These are phyloP conservation scores for Dispira parvispora DNA, from an alignment of 192 early-diverging fungal genomes.

Conservation along the genomic window DNA sequence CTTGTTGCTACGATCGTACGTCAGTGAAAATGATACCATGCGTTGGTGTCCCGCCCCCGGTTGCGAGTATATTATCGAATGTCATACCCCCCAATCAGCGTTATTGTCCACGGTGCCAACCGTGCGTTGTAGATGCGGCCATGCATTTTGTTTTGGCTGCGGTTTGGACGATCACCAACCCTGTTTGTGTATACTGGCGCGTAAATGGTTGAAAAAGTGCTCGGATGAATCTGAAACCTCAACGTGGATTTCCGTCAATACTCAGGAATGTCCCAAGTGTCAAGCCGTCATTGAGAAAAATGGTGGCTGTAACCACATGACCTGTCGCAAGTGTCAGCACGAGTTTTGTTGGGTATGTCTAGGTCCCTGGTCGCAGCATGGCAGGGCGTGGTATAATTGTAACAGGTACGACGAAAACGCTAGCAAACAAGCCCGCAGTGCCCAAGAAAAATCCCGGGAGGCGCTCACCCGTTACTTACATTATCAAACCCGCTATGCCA, in stretches of 20 bases:
- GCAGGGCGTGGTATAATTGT: slow-evolving; percentile 92
- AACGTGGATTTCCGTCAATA: slow-evolving; percentile 91
- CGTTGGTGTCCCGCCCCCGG: slow-evolving; percentile 93
- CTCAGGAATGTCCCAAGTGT: slow-evolving; percentile 93
- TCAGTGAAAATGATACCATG: slow-evolving; percentile 68
- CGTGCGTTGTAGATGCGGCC: slow-evolving; percentile 65
- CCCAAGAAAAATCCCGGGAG: slow-evolving; percentile 70
- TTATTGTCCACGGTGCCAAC: slow-evolving; percentile 63
- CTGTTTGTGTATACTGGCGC: slow-evolving; percentile 66
- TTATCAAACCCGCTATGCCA: slow-evolving; percentile 94
- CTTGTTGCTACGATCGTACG: slow-evolving; percentile 69
- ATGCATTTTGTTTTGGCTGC: slow-evolving; percentile 89
- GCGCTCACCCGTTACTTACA: slow-evolving; percentile 89
- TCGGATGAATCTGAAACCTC: slow-evolving; percentile 95
- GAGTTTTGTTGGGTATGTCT: slow-evolving; percentile 99
- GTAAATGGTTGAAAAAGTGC: slow-evolving; percentile 86
- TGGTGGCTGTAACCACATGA: slow-evolving; percentile 99
- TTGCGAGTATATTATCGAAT: slow-evolving; percentile 90
- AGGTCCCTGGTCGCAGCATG: slow-evolving; percentile 95
- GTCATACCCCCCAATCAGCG: slow-evolving; percentile 51
- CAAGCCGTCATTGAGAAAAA: slow-evolving; percentile 96
- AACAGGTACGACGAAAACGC: slow-evolving; percentile 90
- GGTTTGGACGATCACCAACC: slow-evolving; percentile 68
- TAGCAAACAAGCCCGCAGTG: slow-evolving; percentile 70
- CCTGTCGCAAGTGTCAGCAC: slow-evolving; percentile 90